Conservation (phyloP, 2,329 filamentous ascomycete genomes). For the Penicillium glabrum region DNA sequence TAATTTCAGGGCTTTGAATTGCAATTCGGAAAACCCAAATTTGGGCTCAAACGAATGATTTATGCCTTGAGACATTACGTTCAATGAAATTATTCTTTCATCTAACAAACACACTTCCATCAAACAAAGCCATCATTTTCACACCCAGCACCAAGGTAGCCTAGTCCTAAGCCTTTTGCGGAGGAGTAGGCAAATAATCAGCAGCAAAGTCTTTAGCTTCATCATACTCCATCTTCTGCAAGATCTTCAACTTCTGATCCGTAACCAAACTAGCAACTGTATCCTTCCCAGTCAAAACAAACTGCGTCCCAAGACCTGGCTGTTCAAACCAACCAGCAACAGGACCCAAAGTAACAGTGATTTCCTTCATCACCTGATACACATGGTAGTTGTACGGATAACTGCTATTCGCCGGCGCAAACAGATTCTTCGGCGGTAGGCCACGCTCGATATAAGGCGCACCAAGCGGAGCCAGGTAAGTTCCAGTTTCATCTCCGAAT, state of each 20-base stretch:
- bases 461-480: not conserved
- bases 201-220: not conserved
- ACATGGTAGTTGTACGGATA: not conserved
- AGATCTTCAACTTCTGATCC: not conserved
- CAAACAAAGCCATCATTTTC: not conserved
- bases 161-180: not conserved
- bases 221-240: not conserved
- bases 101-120: not conserved
- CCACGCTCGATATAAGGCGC: not conserved
- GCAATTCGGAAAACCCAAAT: no score
- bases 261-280: not conserved
- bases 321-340: not conserved
- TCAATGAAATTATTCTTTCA: not conserved
- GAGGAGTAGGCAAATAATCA: not conserved
- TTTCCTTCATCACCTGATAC: not conserved
- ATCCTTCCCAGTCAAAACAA: not conserved
- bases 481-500: not conserved
- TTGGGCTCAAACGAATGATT: no score
- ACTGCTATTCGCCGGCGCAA: not conserved
- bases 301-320: not conserved
- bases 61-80: not conserved
- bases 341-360: not conserved
- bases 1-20: no score
- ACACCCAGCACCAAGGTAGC: not conserved
- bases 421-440: not conserved